These are phyloP conservation scores for Ophiostoma sp. DNA, from an alignment of 2,329 filamentous ascomycete species.

Conservation along the genomic window DNA sequence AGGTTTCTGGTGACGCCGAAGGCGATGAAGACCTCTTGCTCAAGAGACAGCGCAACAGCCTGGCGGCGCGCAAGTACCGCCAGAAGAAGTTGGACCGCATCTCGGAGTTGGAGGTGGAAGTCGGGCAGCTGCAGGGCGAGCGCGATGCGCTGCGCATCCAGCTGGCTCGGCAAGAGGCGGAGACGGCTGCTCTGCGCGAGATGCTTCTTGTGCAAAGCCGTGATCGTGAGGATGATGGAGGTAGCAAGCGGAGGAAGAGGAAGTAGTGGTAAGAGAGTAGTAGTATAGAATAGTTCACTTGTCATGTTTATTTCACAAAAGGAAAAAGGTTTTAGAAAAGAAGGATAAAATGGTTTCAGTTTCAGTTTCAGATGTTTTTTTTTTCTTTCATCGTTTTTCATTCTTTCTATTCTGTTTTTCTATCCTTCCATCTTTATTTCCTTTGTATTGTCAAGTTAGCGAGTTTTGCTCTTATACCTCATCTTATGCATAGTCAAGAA, in stretches of 20 bases:
- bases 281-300: background rate
- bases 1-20: background rate
- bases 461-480: conserved; percentile 7
- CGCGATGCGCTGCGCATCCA: conserved; percentile 57
- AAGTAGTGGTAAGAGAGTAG: background rate
- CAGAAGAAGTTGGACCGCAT: conserved; percentile 65
- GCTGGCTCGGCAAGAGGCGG: conserved; percentile 59
- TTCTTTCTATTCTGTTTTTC: background rate
- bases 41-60: conserved; percentile 62
- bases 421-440: background rate
- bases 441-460: conserved; percentile 17
- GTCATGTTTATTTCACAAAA: background rate
- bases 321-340: background rate
- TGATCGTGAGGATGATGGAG: background rate
- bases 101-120: conserved; percentile 53
- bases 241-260: conserved; percentile 7
- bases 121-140: conserved; percentile 55
- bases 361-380: too few species aligned
- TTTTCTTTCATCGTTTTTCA: background rate
- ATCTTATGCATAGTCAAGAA: background rate
- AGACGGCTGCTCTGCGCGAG: conserved; percentile 56
- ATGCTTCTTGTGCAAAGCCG: conserved; percentile 36
- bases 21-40: conserved; percentile 34
- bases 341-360: background rate
- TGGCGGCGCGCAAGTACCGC: conserved; percentile 63